phyloP scores from a whole-genome alignment of 2,329 filamentous ascomycete species.

The Metarhizium robertsii region DNA sequence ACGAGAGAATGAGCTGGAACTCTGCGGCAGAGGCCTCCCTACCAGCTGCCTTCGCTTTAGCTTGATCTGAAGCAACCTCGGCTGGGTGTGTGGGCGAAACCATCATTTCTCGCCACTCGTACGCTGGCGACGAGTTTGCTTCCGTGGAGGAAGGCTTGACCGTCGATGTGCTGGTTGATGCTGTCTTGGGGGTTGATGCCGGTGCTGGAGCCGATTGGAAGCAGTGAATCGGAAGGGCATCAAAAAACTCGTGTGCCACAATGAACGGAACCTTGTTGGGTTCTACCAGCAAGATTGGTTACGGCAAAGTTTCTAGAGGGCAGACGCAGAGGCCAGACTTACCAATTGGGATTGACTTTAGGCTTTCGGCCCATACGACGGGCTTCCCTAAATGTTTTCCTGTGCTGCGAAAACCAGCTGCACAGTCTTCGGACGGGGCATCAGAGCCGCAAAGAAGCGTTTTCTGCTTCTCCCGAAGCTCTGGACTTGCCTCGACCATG shows the following conservation, averaged over 20 bases:
- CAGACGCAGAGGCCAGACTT: constrained; percentile 13
- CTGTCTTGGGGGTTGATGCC: constrained; percentile 7
- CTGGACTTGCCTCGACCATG: constrained; percentile 84
- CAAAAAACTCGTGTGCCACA: constrained; percentile 96
- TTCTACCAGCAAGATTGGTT: constrained; percentile 27
- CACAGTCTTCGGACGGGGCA: constrained; percentile 56
- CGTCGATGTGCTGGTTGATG: constrained; percentile 14
- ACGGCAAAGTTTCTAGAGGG: not conserved
- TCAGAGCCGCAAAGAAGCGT: constrained; percentile 69
- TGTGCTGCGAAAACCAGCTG: constrained; percentile 62
- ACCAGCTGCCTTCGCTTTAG: constrained; percentile 37
- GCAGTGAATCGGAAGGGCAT: constrained; percentile 90
- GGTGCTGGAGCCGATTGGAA: constrained; percentile 63
- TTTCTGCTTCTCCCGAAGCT: constrained; percentile 69
- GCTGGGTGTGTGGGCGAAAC: constrained; percentile 57
- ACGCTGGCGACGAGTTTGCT: not conserved
- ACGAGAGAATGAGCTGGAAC: constrained; percentile 77
- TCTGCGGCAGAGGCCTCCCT: constrained; percentile 55
- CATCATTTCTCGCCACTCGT: constrained; percentile 76
- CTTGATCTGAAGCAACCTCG: constrained; percentile 42
- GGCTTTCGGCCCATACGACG: constrained; percentile 86
- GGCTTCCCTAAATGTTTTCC: constrained; percentile 67
- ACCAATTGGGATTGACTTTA: constrained; percentile 70
- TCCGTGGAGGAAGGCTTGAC: no score
- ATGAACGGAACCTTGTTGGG: constrained; percentile 77